Conservation (phyloP, 208 protist species). For the Vickermania spadyakhi region DNA sequence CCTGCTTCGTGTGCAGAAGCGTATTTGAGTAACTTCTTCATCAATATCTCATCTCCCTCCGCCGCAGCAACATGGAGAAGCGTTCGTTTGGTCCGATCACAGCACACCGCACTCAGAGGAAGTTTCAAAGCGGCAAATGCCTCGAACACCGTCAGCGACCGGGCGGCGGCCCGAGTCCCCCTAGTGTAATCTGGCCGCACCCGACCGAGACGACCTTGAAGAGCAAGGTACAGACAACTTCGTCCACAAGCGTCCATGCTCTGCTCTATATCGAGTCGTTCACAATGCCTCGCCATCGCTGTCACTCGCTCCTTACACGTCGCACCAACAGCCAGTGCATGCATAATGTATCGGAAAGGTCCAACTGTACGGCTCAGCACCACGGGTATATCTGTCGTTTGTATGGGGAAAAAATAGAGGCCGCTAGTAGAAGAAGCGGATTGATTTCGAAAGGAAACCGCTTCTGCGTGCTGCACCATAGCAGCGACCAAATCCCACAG, state of each 20-base stretch:
- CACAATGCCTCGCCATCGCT: conserved; percentile 36
- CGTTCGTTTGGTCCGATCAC: conserved; percentile 34
- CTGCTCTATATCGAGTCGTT: conserved; percentile 49
- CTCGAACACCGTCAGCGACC: conserved; percentile 32
- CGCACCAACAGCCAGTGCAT: conserved; percentile 31
- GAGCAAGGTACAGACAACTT: too few relatives aligned
- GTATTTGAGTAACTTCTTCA: conserved; percentile 32
- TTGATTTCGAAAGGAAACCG: too few relatives aligned
- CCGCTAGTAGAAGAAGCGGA: too few relatives aligned
- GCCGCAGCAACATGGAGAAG: conserved; percentile 61
- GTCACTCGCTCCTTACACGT: conserved; percentile 35
- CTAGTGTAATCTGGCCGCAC: too few relatives aligned
- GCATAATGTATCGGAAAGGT: conserved; percentile 51
- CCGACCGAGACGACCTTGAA: too few relatives aligned
- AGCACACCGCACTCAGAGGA: conserved; percentile 32
- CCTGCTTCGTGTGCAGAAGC: conserved; percentile 18
- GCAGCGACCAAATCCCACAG: neutral
- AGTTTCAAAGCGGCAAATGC: conserved; percentile 40
- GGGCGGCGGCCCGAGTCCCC: too few relatives aligned
- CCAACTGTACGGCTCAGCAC: conserved; percentile 38
- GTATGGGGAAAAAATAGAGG: conserved; percentile 42
- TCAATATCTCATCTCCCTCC: conserved; percentile 19
- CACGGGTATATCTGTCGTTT: conserved; percentile 36
- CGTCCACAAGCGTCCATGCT: too few relatives aligned
- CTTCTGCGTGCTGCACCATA: too few relatives aligned